Base-by-base conservation (phyloP, 228 moss, liverwort and hornwort species). In the Sphagnum fallax region DNA sequence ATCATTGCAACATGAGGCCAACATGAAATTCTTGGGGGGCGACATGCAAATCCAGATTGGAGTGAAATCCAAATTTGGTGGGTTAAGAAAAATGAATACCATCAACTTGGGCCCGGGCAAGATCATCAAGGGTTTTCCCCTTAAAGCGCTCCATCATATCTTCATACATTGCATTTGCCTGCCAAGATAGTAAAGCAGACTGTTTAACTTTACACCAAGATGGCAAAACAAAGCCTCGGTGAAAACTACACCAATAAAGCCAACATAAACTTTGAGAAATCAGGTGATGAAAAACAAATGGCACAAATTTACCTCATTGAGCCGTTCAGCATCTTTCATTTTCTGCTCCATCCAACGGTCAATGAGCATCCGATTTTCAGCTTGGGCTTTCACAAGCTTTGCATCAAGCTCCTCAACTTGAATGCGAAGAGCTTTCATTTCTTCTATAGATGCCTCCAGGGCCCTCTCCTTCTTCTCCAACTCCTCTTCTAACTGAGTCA, bases 261-360 rank as follows among this genome's bases (percentile, higher is more conserved):
- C 32, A 32, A 32, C 32, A 32, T 32, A 32, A 32, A 32, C 32
- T 32, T 32, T 32, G 32, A 32, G 32, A 32, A 32, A 32, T 32
- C 32, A 32, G 32, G 32, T 32, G 32, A 32, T 32, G 32, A 32
- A 32, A 32, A 32, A 32, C 32, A 32, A 32, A 32, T 32, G 32
- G 32, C 32, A 32, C 32, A 32, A 32, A 32, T 3, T 32, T 12
- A 55, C 55, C 80, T 95, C 98, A 49, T 98, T 98, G 32, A 98
- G 78, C 53, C 84, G 82, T 74, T 98, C 93, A 32, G 98, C 93
- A 66, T 98, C 98, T 73, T 82, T 82, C 93, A 93, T 88, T 76
- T 98, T 98, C 76, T 88, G 90, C 67, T 82, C 73, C 98, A 98
- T 98, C 93, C 91, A 93, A 13, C 98, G 91, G 47, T 93, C 86